A percentile compares a stretch with the other conserved stretches of the same genome.
These are phyloP conservation scores for Blastosporella zonata DNA, from an alignment of 1,284 basidiomycete genomes.

Conservation along the genomic window DNA sequence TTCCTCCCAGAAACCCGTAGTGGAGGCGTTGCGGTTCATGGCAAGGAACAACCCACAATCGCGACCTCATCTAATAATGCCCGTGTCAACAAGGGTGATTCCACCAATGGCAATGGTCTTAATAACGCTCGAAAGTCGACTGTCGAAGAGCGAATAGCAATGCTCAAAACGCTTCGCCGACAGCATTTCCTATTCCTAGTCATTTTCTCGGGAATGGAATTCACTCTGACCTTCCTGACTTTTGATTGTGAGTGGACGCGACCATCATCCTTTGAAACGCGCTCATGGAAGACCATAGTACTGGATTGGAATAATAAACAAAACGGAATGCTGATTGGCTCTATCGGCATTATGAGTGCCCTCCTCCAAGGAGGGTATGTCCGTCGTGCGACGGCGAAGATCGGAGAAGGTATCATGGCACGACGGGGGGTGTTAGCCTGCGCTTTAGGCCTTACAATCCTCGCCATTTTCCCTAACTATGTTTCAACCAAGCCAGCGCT, in stretches of 20 bases:
- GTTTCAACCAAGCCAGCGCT: conserved; percentile 39
- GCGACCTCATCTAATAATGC: no score
- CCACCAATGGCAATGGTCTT: conserved; percentile 16
- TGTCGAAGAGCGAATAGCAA: conserved; percentile 46
- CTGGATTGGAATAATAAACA: conserved; percentile 88
- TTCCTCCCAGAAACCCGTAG: conserved; percentile 78
- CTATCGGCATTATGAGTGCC: conserved; percentile 85
- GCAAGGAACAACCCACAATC: conserved; percentile 19
- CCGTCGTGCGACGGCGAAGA: conserved; percentile 65
- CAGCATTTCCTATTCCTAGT: conserved; percentile 83
- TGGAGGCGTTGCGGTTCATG: conserved; percentile 26
- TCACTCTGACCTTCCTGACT: conserved; percentile 88
- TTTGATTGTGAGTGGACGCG: conserved; percentile 63
- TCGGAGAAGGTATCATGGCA: conserved; percentile 79
- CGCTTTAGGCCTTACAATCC: conserved; percentile 61
- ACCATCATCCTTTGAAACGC: not conserved
- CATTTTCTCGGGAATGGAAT: conserved; percentile 89
- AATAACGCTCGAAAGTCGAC: conserved; percentile 30
- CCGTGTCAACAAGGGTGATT: conserved; percentile 5
- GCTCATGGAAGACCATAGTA: conserved; percentile 39
- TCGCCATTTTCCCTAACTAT: conserved; percentile 66
- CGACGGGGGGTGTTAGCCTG: conserved; percentile 74
- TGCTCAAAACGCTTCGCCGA: conserved; percentile 54
- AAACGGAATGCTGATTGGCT: conserved; percentile 84
- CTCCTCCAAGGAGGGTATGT: conserved; percentile 90